phyloP scores from a whole-genome alignment of 169 alveolate genomes.

The Perkinsus olseni region DNA sequence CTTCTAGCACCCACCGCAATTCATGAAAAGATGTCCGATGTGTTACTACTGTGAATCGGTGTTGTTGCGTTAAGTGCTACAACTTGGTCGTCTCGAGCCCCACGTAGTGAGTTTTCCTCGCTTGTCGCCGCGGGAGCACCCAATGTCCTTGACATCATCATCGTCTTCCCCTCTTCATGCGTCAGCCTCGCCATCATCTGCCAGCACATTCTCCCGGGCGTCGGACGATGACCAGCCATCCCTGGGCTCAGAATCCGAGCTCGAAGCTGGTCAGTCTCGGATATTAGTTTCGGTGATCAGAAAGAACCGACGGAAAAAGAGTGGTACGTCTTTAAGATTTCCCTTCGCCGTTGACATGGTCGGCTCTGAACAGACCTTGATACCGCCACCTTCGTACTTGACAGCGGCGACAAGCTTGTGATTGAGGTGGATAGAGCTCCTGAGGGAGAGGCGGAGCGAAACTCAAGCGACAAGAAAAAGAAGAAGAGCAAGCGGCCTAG shows the following conservation, averaged over 20 bases:
- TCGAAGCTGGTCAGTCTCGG: background rate
- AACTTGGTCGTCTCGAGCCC: background rate
- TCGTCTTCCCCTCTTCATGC: background rate
- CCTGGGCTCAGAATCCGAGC: background rate
- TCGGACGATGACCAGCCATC: background rate
- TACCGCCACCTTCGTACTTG: background rate
- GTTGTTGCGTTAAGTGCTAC: background rate
- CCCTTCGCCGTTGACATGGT: background rate
- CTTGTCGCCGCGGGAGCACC: background rate
- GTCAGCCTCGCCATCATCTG: background rate
- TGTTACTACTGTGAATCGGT: background rate
- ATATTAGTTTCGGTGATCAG: background rate
- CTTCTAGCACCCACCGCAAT: too few relatives aligned
- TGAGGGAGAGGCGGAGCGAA: background rate
- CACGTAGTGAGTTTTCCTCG: background rate
- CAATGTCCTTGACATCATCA: background rate
- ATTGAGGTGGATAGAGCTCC: background rate
- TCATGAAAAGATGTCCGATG: background rate
- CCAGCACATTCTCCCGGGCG: background rate
- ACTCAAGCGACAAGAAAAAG: background rate
- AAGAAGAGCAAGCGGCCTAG: background rate
- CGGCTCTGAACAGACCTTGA: background rate
- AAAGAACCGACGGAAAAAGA: background rate
- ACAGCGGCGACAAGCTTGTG: background rate
- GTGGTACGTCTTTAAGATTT: background rate